Base-by-base conservation (phyloP, 768 basidiomycete genomes). In the Mycena galericulata region DNA sequence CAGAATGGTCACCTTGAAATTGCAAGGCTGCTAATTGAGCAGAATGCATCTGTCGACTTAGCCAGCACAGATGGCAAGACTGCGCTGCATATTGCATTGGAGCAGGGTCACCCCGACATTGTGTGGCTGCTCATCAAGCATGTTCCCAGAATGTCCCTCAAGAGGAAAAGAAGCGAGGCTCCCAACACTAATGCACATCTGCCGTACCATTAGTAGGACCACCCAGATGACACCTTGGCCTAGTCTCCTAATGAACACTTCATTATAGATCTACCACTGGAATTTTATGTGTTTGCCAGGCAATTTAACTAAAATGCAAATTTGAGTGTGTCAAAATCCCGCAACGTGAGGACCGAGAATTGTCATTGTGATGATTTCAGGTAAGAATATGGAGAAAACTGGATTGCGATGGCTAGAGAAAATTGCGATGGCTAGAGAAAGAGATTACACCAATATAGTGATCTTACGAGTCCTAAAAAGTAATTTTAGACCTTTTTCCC, bases 201-300 rank as follows among this genome's bases (percentile, higher is more conserved):
- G 53, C 34, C 53, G 14, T 54, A 30, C n/a, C 26, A 34, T 30
- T 36, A 38, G 53, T 54, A 30, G 9, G 53, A n/a, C 53, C 36
- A 17, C 34, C 45, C 10, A 54, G 53, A 54, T 54, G 53, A 54
- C 20, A 36, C 30, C 17, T 38, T 20, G 53, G 32, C 34, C 38
- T 54, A 38, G 53, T 54, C 20, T 54, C 53, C 34, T 38, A 38
- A 54, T 38, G 38, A 54, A 38, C 26, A 22, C 38, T 54, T 54
- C n/a, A 54, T 54, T 38, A 54, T n/a, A 54, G 53, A 36, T 36
- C 53, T 54, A 36, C 53, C 20, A 54, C 53, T 54, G 34, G 53
- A 38, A 54, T n/a, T n/a, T n/a, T 38, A 54, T 54, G n/a, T 36
- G 18, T 38, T 54, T 50, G 49, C 49, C 4, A 36, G 34, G 14